Conservation (phyloP, 2,329 filamentous ascomycete species). For the Tolypocladium inflatum region DNA sequence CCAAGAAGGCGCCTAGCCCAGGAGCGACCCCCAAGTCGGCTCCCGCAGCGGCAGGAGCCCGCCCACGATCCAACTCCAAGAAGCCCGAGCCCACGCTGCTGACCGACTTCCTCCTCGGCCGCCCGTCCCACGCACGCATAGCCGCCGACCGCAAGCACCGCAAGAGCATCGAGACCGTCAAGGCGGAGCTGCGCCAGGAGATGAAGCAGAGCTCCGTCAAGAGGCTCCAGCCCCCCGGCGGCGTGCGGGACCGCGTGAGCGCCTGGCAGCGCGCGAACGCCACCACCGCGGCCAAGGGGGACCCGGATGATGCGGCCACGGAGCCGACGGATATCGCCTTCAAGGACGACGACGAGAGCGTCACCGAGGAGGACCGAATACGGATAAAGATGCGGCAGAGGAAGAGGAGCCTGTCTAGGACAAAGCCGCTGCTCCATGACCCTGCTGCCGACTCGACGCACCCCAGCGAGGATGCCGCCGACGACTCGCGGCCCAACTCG, state of each 20-base stretch:
- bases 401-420: slow-evolving; percentile 24
- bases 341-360: slow-evolving; percentile 48
- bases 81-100: slow-evolving; percentile 37
- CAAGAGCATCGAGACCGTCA: slow-evolving; percentile 49
- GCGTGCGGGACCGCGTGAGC: slow-evolving; percentile 70
- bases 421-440: slow-evolving; percentile 12
- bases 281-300: slow-evolving; percentile 45
- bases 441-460: slow-evolving; percentile 10
- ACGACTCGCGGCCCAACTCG: slow-evolving; percentile 23
- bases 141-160: slow-evolving; percentile 42
- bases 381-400: slow-evolving; percentile 45
- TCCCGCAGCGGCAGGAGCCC: slow-evolving; percentile 24
- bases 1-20: slow-evolving; percentile 7
- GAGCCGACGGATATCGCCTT: slow-evolving; percentile 54
- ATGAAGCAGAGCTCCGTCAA: slow-evolving; percentile 50
- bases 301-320: slow-evolving; percentile 41
- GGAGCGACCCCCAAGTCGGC: slow-evolving; percentile 31
- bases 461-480: slow-evolving; percentile 9
- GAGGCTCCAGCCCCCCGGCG: slow-evolving; percentile 51
- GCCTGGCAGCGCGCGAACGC: slow-evolving; percentile 78
- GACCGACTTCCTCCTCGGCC: slow-evolving; percentile 47
- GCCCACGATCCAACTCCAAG: slow-evolving; percentile 27
- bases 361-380: slow-evolving; percentile 51
- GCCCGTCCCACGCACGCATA: slow-evolving; percentile 45
- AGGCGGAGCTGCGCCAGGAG: slow-evolving; percentile 40